Evolutionary conservation across 176 grass and related monocot species (phyloP).

Genomic region (Musa beccarii): DNA sequence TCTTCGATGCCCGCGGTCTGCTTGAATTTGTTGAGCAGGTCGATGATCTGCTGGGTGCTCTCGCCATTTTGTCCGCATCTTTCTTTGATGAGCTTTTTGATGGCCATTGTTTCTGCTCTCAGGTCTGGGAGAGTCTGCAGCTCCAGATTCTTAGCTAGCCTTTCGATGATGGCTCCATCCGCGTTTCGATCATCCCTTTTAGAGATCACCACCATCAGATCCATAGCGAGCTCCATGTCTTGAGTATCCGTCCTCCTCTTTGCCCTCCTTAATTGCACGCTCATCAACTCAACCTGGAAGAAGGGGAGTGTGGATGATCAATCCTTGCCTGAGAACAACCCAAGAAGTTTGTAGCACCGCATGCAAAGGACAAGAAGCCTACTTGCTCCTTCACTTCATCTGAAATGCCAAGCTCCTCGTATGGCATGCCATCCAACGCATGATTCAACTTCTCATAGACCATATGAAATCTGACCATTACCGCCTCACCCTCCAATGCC

Average conservation of each 20-base stretch:
- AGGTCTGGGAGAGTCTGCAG: conserved; percentile 46
- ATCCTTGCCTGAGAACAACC: too few relatives aligned
- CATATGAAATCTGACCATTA: conserved; percentile 29
- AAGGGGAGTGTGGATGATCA: not conserved
- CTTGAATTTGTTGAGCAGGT: conserved; percentile 46
- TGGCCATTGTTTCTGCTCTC: conserved; percentile 62
- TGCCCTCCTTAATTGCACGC: conserved; percentile 41
- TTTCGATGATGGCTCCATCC: conserved; percentile 51
- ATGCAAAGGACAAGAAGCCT: conserved; percentile 8
- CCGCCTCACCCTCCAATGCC: conserved; percentile 46
- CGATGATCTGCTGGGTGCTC: conserved; percentile 46
- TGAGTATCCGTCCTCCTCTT: conserved; percentile 61
- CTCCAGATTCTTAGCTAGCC: conserved; percentile 57
- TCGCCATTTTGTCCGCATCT: conserved; percentile 34
- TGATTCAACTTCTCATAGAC: conserved; percentile 47
- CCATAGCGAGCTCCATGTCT: conserved; percentile 65
- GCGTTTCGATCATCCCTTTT: conserved; percentile 37
- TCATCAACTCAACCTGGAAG: conserved; percentile 55
- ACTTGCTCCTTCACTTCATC: conserved; percentile 77
- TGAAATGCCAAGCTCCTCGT: conserved; percentile 35
- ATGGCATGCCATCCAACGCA: conserved; percentile 57
- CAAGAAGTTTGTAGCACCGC: too few relatives aligned
- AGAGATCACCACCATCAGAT: conserved; percentile 64
- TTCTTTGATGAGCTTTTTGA: conserved; percentile 60
- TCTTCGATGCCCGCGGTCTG: conserved; percentile 46